A percentile compares a stretch with the other conserved stretches of the same genome.
These are phyloP conservation scores for Biscogniauxia marginata DNA, from an alignment of 2,329 filamentous ascomycete genomes.

Conservation along the genomic window DNA sequence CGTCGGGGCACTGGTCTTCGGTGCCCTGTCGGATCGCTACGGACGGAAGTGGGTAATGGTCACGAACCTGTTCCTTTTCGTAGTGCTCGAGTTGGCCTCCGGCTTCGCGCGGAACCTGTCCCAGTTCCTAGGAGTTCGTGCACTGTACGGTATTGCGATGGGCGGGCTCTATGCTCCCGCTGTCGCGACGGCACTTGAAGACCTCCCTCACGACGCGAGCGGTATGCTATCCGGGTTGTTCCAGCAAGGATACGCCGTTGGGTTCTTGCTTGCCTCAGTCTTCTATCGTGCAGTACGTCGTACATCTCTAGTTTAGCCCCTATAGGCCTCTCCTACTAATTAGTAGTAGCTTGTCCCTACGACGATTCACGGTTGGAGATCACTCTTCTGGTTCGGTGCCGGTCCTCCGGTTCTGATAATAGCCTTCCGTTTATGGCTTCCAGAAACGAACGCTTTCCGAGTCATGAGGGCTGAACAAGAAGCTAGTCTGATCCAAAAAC, in stretches of 20 bases:
- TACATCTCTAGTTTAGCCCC: background rate
- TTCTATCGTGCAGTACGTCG: slow-evolving; percentile 19
- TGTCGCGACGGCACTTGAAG: slow-evolving; percentile 18
- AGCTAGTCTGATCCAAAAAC: background rate
- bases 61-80: slow-evolving; percentile 13
- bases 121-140: slow-evolving; percentile 16
- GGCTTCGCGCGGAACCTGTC: slow-evolving; percentile 15
- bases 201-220: slow-evolving; percentile 18
- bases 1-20: slow-evolving; percentile 15
- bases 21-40: slow-evolving; percentile 15
- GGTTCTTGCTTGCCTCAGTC: slow-evolving; percentile 13
- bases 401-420: slow-evolving; percentile 18
- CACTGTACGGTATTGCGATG: slow-evolving; percentile 20
- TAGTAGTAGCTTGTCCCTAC: slow-evolving; percentile 15
- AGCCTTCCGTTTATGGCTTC: slow-evolving; percentile 18
- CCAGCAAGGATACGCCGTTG: slow-evolving; percentile 11
- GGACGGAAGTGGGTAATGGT: slow-evolving; percentile 19
- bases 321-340: background rate
- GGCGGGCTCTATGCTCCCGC: slow-evolving; percentile 19
- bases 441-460: slow-evolving; percentile 19
- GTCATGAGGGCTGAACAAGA: slow-evolving; percentile 15
- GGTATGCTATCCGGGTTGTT: slow-evolving; percentile 16
- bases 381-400: slow-evolving; percentile 18
- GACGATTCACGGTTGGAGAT: slow-evolving; percentile 15
- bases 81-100: slow-evolving; percentile 17